Percentiles rank a stretch among this genome's conserved stretches.
These are phyloP conservation scores for Leishmania lainsoni DNA, from an alignment of 208 protist species.

Conservation along the genomic window DNA sequence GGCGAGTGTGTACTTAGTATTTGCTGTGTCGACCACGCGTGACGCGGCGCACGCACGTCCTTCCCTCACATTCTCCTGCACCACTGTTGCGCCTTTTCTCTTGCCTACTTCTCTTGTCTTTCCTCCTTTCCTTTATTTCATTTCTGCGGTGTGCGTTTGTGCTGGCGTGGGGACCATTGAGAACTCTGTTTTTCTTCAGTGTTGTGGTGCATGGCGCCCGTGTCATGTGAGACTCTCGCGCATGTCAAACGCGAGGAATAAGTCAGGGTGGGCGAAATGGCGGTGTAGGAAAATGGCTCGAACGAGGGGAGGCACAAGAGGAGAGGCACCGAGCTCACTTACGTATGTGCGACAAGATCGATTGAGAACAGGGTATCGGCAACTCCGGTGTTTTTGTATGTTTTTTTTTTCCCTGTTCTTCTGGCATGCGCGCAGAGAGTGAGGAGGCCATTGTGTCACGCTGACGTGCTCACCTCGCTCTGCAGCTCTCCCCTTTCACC, in stretches of 20 bases:
- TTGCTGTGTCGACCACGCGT: neutral
- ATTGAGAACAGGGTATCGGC: neutral
- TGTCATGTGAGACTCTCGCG: neutral
- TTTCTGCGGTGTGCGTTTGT: neutral
- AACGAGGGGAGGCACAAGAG: neutral
- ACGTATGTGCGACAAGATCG: neutral
- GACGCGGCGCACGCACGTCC: neutral
- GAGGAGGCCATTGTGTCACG: neutral
- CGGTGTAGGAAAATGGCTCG: neutral
- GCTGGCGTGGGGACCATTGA: neutral
- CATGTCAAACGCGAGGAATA: neutral
- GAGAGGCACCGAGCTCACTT: neutral
- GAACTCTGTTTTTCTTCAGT: neutral
- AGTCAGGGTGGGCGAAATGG: neutral
- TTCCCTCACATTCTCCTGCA: neutral
- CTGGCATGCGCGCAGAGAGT: neutral
- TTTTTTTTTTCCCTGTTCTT: neutral
- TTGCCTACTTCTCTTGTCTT: neutral
- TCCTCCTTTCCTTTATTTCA: neutral
- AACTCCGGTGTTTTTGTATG: neutral
- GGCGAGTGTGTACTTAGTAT: neutral
- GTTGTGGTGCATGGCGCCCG: slow-evolving; percentile 2
- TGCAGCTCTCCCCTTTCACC: neutral
- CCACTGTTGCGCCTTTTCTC: neutral
- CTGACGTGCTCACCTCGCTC: neutral